Conservation (phyloP, 768 basidiomycete species). For the Sutorius australiensis region DNA sequence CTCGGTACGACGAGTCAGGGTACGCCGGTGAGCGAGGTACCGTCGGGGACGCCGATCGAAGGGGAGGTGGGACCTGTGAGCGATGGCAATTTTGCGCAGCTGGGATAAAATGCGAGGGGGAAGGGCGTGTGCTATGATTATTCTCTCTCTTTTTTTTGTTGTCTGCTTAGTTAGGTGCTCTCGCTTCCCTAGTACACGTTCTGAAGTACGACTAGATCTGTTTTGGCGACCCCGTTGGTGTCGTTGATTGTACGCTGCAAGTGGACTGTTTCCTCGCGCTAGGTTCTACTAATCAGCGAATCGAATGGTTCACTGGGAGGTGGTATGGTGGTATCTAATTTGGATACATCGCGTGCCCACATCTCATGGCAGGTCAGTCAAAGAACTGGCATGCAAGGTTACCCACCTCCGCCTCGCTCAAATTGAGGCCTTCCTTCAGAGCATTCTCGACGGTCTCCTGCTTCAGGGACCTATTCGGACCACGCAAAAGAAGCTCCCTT, state of each 20-base stretch:
- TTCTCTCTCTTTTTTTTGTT: slow-evolving; percentile 17
- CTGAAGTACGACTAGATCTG: slow-evolving; percentile 7
- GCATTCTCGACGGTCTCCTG: slow-evolving; percentile 9
- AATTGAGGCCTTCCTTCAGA: slow-evolving; percentile 9
- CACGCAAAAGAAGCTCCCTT: slow-evolving; percentile 14
- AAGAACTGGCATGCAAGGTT: slow-evolving; percentile 12
- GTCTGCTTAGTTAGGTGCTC: slow-evolving; percentile 8
- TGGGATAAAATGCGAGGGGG: slow-evolving; percentile 31
- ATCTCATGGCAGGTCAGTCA: slow-evolving; percentile 9
- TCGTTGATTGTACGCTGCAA: neutral
- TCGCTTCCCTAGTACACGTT: neutral
- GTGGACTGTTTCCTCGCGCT: neutral
- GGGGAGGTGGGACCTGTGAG: slow-evolving; percentile 52
- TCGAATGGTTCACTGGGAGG: too few species aligned
- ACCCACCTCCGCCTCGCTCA: slow-evolving; percentile 7
- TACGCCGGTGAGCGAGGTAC: slow-evolving; percentile 51
- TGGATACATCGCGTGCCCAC: neutral
- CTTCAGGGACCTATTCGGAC: slow-evolving; percentile 5
- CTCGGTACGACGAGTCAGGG: slow-evolving; percentile 63
- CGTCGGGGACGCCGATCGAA: slow-evolving; percentile 40
- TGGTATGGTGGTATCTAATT: neutral
- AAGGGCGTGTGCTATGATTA: slow-evolving; percentile 20
- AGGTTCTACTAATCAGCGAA: too few species aligned
- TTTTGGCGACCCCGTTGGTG: neutral
- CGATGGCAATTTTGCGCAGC: slow-evolving; percentile 53